A percentile compares a stretch with the other conserved stretches of the same genome.
These are phyloP conservation scores for Peribolospora baueri DNA, from an alignment of 768 basidiomycete species.

Conservation along the genomic window DNA sequence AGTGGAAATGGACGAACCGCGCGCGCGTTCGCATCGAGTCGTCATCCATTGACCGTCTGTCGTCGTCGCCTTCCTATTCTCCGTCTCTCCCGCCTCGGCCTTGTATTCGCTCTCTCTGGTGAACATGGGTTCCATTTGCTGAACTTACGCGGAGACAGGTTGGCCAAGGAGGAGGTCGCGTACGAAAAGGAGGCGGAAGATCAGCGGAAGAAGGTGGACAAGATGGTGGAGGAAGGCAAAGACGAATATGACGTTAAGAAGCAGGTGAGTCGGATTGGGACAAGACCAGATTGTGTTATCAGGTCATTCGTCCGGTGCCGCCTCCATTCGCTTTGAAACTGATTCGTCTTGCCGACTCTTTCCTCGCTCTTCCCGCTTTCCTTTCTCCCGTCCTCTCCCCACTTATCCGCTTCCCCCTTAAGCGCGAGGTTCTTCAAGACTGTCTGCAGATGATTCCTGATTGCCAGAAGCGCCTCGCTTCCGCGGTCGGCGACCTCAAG, in stretches of 20 bases:
- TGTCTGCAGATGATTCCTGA: slow-evolving; percentile 58
- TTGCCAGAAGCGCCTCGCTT: slow-evolving; percentile 34
- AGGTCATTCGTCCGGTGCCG: too few species aligned
- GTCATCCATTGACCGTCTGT: too few species aligned
- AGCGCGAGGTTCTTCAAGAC: slow-evolving; percentile 50
- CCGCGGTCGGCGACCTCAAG: slow-evolving; percentile 37
- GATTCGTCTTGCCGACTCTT: too few species aligned
- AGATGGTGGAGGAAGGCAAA: slow-evolving; percentile 31
- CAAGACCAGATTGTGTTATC: too few species aligned
- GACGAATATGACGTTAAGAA: slow-evolving; percentile 17
- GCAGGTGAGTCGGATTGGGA: slow-evolving; percentile 1
- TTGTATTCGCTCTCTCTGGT: not conserved
- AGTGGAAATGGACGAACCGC: slow-evolving; percentile 4
- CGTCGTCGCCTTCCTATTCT: slow-evolving; percentile 6
- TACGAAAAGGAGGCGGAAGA: slow-evolving; percentile 44
- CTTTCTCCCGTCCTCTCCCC: not conserved
- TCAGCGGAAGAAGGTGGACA: slow-evolving; percentile 35
- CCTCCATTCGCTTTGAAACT: too few species aligned
- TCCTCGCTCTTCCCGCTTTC: not conserved
- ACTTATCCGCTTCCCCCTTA: too few species aligned
- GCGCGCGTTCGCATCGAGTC: too few species aligned
- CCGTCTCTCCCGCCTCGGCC: slow-evolving; percentile 7
- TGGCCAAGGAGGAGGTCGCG: slow-evolving; percentile 40
- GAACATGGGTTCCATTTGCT: not conserved
- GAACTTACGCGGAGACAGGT: slow-evolving; percentile 19